Evolutionary conservation across 805 yeast genomes (phyloP), one percentile per base, ranked within the genome.

Genomic region (Saccharomycopsis sp.): DNA sequence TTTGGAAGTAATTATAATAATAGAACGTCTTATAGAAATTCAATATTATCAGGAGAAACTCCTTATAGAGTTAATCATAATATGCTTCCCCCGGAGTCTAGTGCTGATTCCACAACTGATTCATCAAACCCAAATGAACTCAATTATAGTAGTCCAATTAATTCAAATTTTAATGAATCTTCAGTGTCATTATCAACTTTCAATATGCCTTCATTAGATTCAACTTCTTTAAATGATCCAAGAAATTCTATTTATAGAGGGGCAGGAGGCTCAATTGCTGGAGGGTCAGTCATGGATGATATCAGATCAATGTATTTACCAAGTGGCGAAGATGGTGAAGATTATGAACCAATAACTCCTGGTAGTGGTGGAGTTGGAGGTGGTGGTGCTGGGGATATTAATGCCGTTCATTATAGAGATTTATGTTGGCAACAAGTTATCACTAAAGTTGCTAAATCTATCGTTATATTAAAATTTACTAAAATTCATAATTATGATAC

Each of bases 351-450:
- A 22, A 45, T 45, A 4, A 46, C 52, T 14, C 52, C 52, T n/a
- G 43, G 51, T 4, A 45, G 50, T 28, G 35, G 35, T 20, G n/a
- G n/a, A n/a, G n/a, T n/a, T n/a, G n/a, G n/a, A n/a, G n/a, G n/a
- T n/a, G n/a, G n/a, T n/a, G n/a, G n/a, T n/a, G n/a, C n/a, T n/a
- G 48, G 48, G 4, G 52, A 49, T 31, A 45, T 46, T 47, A 49
- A 49, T 38, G 51, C 52, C 11, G 52, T 46, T n/a, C 52, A 49
- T 16, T 45, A 45, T 31, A 34, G 52, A 31, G 53, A 50, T 38
- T 44, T 50, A 19, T 43, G 50, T 27, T 50, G 53, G 53, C 53
- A 50, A 21, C 47, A 50, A 24, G 51, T 50, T 9, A 50, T 50
- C 21, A 44, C 53, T 19, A 38, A 39, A 31, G 53, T 50, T 14